These are phyloP conservation scores for Sphaerulina musiva DNA, from an alignment of 2,329 filamentous ascomycete genomes.

Conservation along the genomic window DNA sequence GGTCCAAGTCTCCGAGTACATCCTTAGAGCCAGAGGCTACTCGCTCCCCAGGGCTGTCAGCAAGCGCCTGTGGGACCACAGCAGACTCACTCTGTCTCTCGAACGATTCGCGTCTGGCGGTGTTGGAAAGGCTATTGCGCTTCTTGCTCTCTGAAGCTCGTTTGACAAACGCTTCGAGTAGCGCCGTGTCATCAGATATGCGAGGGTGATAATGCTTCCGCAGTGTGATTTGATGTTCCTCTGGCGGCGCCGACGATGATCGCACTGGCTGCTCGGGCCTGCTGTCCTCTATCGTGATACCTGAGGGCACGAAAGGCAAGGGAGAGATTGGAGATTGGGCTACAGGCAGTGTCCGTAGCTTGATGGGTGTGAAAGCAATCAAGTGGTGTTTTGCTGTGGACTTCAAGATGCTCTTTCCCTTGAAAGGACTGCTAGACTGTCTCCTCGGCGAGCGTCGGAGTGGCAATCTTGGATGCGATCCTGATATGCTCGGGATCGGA, in stretches of 20 bases:
- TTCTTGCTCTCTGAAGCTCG: slow-evolving; percentile 45
- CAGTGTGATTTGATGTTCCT: slow-evolving; percentile 27
- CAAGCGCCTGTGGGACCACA: slow-evolving; percentile 41
- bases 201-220: slow-evolving; percentile 27
- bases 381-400: slow-evolving; percentile 20
- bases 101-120: slow-evolving; percentile 38
- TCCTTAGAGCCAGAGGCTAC: slow-evolving; percentile 12
- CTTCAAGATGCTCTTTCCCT: slow-evolving; percentile 17
- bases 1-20: slow-evolving; percentile 43
- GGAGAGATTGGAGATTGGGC: slow-evolving; percentile 4
- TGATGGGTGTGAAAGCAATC: slow-evolving; percentile 29
- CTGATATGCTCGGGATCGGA: slow-evolving; percentile 19
- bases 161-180: slow-evolving; percentile 45
- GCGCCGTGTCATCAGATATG: slow-evolving; percentile 44
- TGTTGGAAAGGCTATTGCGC: slow-evolving; percentile 19
- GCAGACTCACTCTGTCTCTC: slow-evolving; percentile 45
- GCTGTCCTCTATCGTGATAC: slow-evolving; percentile 3
- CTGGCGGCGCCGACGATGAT: slow-evolving; percentile 33
- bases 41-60: slow-evolving; percentile 27
- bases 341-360: slow-evolving; percentile 9
- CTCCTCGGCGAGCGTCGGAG: slow-evolving; percentile 26
- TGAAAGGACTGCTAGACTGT: slow-evolving; percentile 27
- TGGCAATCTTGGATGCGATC: slow-evolving; percentile 18
- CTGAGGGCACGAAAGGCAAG: slow-evolving; percentile 8
- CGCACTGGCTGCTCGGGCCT: slow-evolving; percentile 7